Evolutionary conservation across 2,329 filamentous ascomycete species (phyloP).

Genomic region (Alternaria rosae): DNA sequence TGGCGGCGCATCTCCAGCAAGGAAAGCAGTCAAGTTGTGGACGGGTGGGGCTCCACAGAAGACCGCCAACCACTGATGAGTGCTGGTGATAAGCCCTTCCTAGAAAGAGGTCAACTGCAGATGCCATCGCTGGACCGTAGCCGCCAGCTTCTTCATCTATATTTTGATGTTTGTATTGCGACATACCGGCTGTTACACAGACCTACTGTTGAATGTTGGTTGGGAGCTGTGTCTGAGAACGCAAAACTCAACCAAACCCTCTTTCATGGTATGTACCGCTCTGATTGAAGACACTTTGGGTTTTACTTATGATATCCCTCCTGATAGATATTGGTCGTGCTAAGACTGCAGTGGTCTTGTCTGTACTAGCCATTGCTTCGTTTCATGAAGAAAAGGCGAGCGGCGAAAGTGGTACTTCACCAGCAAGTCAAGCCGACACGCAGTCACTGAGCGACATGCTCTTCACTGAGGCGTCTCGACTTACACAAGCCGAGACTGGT

Average conservation of each 20-base stretch:
- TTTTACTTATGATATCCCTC: neutral
- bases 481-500: slow-evolving; percentile 58
- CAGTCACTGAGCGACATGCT: slow-evolving; percentile 48
- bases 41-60: slow-evolving; percentile 18
- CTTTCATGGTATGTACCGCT: slow-evolving; percentile 44
- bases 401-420: slow-evolving; percentile 29
- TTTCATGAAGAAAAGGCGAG: slow-evolving; percentile 55
- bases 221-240: slow-evolving; percentile 26
- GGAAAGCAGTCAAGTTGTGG: slow-evolving; percentile 52
- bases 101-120: slow-evolving; percentile 40
- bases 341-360: slow-evolving; percentile 50
- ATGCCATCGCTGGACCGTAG: slow-evolving; percentile 21
- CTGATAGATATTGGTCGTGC: slow-evolving; percentile 44
- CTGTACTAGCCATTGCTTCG: slow-evolving; percentile 56
- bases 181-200: slow-evolving; percentile 65
- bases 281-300: neutral
- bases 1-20: slow-evolving; percentile 70
- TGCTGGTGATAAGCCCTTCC: slow-evolving; percentile 62
- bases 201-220: slow-evolving; percentile 60
- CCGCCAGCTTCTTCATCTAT: slow-evolving; percentile 56
- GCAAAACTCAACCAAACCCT: slow-evolving; percentile 36
- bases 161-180: slow-evolving; percentile 66
- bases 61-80: slow-evolving; percentile 57
- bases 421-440: slow-evolving; percentile 34
- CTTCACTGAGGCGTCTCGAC: slow-evolving; percentile 49